A percentile compares a stretch with the other conserved stretches of the same genome.
Evolutionary conservation across 345 rosid genomes (phyloP).

Genomic region (Sisymbrium irio): DNA sequence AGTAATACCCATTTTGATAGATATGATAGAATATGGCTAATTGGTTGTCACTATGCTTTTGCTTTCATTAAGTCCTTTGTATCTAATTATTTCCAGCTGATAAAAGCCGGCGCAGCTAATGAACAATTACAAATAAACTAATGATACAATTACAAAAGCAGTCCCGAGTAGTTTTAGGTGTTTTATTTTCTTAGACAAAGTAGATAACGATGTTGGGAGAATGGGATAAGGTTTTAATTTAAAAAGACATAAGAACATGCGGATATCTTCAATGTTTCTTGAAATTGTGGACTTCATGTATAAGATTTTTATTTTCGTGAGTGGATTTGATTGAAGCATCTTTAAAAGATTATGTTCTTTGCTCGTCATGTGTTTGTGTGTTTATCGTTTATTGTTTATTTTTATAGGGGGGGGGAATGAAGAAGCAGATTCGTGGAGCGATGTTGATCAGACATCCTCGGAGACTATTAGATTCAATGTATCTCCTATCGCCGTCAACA

Average conservation of each 20-base stretch:
- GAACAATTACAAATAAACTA: background rate
- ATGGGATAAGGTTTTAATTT: constrained; percentile 20
- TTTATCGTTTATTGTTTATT: background rate
- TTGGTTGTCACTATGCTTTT: constrained; percentile 22
- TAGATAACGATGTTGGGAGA: constrained; percentile 36
- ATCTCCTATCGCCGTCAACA: constrained; percentile 31
- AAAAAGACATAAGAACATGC: constrained; percentile 33
- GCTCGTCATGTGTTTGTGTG: constrained; percentile 20
- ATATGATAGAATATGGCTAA: constrained; percentile 13
- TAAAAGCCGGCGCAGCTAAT: constrained; percentile 20
- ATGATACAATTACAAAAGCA: constrained; percentile 22
- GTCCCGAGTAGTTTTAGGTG: constrained; percentile 16
- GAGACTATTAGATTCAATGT: constrained; percentile 31
- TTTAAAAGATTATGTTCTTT: constrained; percentile 19
- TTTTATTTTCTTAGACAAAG: constrained; percentile 27
- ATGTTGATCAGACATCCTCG: constrained; percentile 33
- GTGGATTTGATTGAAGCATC: constrained; percentile 30
- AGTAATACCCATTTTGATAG: background rate
- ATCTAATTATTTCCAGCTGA: constrained; percentile 27
- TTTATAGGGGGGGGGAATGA: background rate
- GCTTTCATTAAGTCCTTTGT: background rate
- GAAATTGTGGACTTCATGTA: constrained; percentile 23
- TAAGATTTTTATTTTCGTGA: constrained; percentile 6
- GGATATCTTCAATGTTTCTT: constrained; percentile 27
- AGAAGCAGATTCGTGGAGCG: constrained; percentile 28